These are phyloP conservation scores for Aureobasidium namibiae DNA, from an alignment of 2,329 filamentous ascomycete genomes.

Conservation along the genomic window DNA sequence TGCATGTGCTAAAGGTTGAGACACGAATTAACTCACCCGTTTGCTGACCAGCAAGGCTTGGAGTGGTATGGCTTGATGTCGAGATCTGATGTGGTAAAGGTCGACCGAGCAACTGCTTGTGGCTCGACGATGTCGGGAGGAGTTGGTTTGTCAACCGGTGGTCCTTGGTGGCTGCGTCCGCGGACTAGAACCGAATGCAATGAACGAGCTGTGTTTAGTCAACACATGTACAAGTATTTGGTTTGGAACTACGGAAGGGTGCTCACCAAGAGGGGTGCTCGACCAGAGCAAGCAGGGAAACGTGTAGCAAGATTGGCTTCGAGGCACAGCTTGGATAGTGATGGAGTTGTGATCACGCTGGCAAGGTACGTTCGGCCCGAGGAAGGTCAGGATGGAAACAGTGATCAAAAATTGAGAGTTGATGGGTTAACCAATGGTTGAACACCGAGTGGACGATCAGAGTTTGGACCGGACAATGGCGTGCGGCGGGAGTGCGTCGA, in stretches of 20 bases:
- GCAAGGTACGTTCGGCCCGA: conserved; percentile 2
- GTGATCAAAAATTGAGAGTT: neutral
- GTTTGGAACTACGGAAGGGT: neutral
- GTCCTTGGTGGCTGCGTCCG: neutral
- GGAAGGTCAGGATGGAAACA: conserved; percentile 6
- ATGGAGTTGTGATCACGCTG: neutral
- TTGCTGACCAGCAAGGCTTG: neutral
- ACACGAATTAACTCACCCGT: neutral
- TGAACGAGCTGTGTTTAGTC: neutral
- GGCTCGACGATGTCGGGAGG: neutral
- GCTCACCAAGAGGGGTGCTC: neutral
- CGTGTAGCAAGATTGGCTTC: conserved; percentile 4
- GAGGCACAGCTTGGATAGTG: neutral
- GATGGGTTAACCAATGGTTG: conserved; percentile 2
- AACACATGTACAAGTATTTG: neutral
- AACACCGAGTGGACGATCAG: conserved; percentile 3
- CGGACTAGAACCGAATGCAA: neutral
- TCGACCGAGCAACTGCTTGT: neutral
- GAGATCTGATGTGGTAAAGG: neutral
- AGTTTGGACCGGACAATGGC: conserved; percentile 11
- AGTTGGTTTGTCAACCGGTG: neutral
- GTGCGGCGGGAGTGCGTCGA: conserved; percentile 13
- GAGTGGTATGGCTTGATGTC: neutral
- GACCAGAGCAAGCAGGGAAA: neutral
- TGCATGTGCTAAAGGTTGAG: neutral